These are phyloP conservation scores for Solanum hybrid DNA, from an alignment of 305 asterid species.

Conservation along the genomic window DNA sequence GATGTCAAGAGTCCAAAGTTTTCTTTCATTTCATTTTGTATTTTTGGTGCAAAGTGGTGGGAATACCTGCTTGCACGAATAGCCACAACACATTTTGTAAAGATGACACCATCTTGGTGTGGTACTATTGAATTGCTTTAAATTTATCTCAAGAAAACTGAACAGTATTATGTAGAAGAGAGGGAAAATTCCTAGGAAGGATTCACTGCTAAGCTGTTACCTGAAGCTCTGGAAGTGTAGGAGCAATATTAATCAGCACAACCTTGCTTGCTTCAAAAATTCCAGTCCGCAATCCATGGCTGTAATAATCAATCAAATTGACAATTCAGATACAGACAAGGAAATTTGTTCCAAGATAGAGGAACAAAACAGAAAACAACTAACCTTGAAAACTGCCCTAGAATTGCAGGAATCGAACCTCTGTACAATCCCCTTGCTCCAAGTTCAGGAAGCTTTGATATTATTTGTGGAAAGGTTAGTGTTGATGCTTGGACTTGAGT, in stretches of 20 bases:
- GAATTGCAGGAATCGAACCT: slow-evolving; percentile 89
- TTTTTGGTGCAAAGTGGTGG: not conserved
- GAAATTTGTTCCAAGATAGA: not conserved
- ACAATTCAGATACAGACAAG: not conserved
- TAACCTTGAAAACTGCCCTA: slow-evolving; percentile 92
- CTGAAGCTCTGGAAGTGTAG: slow-evolving; percentile 87
- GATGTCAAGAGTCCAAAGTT: not conserved
- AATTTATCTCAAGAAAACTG: not conserved
- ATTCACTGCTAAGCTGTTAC: slow-evolving; percentile 23
- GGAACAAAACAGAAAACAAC: not conserved
- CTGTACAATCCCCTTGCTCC: slow-evolving; percentile 81
- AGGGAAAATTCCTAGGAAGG: not conserved
- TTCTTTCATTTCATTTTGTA: not conserved
- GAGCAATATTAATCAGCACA: slow-evolving; percentile 74
- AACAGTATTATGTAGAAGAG: not conserved
- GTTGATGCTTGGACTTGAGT: slow-evolving; percentile 95
- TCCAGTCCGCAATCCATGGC: slow-evolving; percentile 95
- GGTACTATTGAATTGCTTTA: not conserved
- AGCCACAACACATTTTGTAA: not conserved
- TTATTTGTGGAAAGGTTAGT: slow-evolving; percentile 67
- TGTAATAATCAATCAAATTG: slow-evolving; percentile 19
- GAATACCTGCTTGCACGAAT: not conserved
- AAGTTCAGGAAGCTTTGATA: slow-evolving; percentile 75
- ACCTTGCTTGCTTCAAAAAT: slow-evolving; percentile 85
- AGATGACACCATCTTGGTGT: not conserved